Conservation (phyloP, 257 asterid genomes). For the Petrea volubilis region DNA sequence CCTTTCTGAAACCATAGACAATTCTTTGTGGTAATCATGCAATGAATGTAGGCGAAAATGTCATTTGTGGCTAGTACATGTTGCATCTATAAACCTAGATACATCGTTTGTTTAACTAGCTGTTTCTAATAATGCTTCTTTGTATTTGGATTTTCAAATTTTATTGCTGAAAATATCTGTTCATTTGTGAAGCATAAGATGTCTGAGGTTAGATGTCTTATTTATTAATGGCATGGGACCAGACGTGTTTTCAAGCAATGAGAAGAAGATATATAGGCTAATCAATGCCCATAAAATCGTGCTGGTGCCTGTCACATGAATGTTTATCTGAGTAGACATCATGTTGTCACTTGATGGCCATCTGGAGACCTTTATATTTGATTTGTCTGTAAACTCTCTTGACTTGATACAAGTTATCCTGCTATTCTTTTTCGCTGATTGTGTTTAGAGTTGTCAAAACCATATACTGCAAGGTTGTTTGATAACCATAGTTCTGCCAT, state of each 20-base stretch:
- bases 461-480: background rate
- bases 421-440: background rate
- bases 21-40: background rate
- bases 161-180: conserved; percentile 1
- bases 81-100: conserved; percentile 1
- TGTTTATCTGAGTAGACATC: background rate
- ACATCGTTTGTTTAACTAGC: too few relatives aligned
- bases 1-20: background rate
- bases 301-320: background rate
- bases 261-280: background rate
- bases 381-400: background rate
- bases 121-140: too few relatives aligned
- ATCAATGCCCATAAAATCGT: background rate
- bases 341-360: background rate
- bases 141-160: too few relatives aligned
- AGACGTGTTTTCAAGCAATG: background rate
- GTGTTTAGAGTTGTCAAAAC: background rate
- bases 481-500: background rate
- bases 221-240: background rate
- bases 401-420: background rate
- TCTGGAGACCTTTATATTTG: background rate
- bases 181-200: background rate
- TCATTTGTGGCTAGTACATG: background rate
- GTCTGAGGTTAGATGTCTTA: background rate
- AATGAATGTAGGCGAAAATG: background rate